These are phyloP conservation scores for Camillea tinctor DNA, from an alignment of 2,329 filamentous ascomycete species.

Conservation along the genomic window DNA sequence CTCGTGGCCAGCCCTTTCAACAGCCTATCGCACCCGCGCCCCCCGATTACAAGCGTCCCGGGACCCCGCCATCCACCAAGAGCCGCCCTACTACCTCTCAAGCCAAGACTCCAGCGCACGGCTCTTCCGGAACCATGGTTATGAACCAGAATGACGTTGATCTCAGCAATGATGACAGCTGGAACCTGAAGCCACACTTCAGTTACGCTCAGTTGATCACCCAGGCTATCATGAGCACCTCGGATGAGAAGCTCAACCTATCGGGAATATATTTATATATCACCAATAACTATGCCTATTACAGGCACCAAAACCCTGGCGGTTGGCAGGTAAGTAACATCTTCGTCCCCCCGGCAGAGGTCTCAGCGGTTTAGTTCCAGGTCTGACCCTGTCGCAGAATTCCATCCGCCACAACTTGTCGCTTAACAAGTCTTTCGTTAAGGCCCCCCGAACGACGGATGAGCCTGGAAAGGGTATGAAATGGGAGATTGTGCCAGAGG, in stretches of 20 bases:
- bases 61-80: constrained; percentile 55
- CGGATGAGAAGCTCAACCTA: constrained; percentile 85
- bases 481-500: constrained; percentile 87
- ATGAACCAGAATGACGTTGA: constrained; percentile 62
- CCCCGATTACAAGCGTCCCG: constrained; percentile 59
- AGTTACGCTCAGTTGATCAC: constrained; percentile 98
- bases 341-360: background rate
- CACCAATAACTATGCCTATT: constrained; percentile 88
- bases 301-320: constrained; percentile 70
- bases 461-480: constrained; percentile 99
- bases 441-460: constrained; percentile 86
- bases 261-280: constrained; percentile 95
- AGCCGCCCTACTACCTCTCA: constrained; percentile 32
- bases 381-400: constrained; percentile 56
- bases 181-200: constrained; percentile 91
- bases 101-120: constrained; percentile 40
- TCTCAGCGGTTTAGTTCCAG: background rate
- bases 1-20: constrained; percentile 33
- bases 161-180: constrained; percentile 77
- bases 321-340: constrained; percentile 79
- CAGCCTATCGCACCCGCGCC: constrained; percentile 58
- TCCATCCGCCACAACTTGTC: constrained; percentile 97
- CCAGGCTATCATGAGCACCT: constrained; percentile 85
- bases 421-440: constrained; percentile 90
- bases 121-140: constrained; percentile 41